These are phyloP conservation scores for Wickerhamomyces subpelliculosus DNA, from an alignment of 805 yeast genomes.

Conservation along the genomic window DNA sequence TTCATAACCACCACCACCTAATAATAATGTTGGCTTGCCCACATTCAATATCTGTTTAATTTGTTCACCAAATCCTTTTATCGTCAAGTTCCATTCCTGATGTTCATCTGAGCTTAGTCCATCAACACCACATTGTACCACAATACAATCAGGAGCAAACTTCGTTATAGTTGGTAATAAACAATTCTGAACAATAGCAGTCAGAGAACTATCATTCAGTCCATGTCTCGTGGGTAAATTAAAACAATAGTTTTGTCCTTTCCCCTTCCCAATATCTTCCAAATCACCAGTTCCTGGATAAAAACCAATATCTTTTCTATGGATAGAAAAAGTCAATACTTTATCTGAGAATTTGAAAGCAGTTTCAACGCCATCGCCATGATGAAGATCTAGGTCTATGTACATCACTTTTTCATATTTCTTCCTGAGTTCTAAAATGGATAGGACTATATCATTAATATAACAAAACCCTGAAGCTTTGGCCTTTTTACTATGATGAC, in stretches of 20 bases:
- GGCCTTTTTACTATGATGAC: constrained; percentile 57
- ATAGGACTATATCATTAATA: constrained; percentile 59
- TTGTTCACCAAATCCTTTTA: constrained; percentile 37
- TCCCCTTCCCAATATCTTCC: constrained; percentile 29
- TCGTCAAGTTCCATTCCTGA: constrained; percentile 63
- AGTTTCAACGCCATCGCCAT: constrained; percentile 72
- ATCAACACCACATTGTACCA: constrained; percentile 69
- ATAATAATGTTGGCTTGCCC: constrained; percentile 35
- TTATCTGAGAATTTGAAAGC: constrained; percentile 52
- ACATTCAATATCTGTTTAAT: constrained; percentile 24
- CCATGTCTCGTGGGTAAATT: constrained; percentile 58
- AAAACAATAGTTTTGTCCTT: constrained; percentile 30
- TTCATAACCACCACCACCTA: constrained; percentile 80
- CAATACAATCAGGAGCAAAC: constrained; percentile 44
- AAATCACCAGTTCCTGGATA: constrained; percentile 65
- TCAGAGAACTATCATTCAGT: constrained; percentile 38
- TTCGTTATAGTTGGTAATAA: constrained; percentile 33
- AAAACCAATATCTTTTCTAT: constrained; percentile 58
- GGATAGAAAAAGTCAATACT: constrained; percentile 58
- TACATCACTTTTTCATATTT: constrained; percentile 44
- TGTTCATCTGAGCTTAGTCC: constrained; percentile 61
- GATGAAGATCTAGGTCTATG: constrained; percentile 69
- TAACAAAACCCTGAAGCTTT: constrained; percentile 69
- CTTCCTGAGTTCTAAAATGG: constrained; percentile 44
- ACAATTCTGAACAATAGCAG: constrained; percentile 30